Evolutionary conservation across 331 rosid species (phyloP).

Genomic region (Phaseolus coccineus): DNA sequence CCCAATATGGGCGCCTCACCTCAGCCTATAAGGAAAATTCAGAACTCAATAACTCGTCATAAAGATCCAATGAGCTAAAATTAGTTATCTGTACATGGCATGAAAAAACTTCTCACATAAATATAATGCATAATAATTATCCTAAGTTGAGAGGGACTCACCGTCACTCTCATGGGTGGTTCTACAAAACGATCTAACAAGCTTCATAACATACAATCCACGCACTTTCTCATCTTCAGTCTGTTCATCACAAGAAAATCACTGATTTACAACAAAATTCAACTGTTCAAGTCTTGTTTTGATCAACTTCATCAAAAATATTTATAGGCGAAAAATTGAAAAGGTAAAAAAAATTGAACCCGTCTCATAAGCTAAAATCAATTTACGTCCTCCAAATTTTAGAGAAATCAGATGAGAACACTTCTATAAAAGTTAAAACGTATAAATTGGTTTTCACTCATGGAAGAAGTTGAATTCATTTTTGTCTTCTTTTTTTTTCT

Average conservation of each 20-base stretch:
- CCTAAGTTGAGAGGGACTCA: slow-evolving; percentile 49
- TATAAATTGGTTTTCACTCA: background rate
- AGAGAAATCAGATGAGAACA: background rate
- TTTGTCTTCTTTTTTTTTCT: background rate
- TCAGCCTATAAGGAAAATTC: slow-evolving; percentile 12
- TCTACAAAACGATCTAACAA: slow-evolving; percentile 92
- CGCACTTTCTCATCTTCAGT: slow-evolving; percentile 82
- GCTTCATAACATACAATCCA: slow-evolving; percentile 88
- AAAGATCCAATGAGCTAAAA: slow-evolving; percentile 2
- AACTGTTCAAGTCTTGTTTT: background rate
- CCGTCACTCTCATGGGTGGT: slow-evolving; percentile 66
- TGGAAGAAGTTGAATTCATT: background rate
- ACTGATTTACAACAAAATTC: slow-evolving; percentile 10
- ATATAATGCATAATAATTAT: slow-evolving; percentile 10
- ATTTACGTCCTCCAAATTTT: background rate
- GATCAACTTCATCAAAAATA: background rate
- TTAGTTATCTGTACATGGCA: background rate
- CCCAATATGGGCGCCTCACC: background rate
- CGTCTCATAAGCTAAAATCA: background rate
- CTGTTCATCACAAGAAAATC: slow-evolving; percentile 53
- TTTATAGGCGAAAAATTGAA: background rate
- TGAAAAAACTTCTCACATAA: background rate
- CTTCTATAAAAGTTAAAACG: background rate
- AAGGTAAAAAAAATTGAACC: background rate
- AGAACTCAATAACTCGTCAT: slow-evolving; percentile 14